Evolutionary conservation across 2,329 filamentous ascomycete species (phyloP).

Genomic region (Lasiodiplodia hormozganensis): DNA sequence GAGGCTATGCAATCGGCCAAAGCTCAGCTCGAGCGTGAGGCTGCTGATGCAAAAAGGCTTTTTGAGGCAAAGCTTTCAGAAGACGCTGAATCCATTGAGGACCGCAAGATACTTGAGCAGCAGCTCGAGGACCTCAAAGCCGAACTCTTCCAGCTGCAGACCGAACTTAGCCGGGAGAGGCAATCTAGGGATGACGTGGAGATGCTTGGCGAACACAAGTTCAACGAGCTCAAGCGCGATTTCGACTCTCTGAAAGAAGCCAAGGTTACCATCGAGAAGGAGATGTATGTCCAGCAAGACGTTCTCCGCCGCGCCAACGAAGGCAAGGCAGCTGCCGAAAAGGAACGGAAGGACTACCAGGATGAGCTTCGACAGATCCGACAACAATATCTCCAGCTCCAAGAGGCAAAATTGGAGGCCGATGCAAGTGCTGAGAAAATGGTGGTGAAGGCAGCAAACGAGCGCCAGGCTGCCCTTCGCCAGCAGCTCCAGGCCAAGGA

Average conservation of each 20-base stretch:
- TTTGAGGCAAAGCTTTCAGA: slow-evolving; percentile 89
- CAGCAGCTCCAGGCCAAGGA: slow-evolving; percentile 83
- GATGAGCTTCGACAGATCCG: slow-evolving; percentile 82
- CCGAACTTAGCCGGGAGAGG: slow-evolving; percentile 86
- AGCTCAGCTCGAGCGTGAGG: slow-evolving; percentile 83
- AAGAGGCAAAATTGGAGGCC: slow-evolving; percentile 83
- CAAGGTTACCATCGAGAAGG: slow-evolving; percentile 97
- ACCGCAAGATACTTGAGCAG: slow-evolving; percentile 80
- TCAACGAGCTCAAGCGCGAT: slow-evolving; percentile 80
- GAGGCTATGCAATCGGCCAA: slow-evolving; percentile 87
- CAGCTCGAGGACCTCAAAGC: slow-evolving; percentile 88
- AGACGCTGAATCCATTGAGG: slow-evolving; percentile 81
- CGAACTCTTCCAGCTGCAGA: slow-evolving; percentile 83
- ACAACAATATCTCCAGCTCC: slow-evolving; percentile 81
- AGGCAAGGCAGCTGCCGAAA: slow-evolving; percentile 78
- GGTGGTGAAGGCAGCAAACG: slow-evolving; percentile 77
- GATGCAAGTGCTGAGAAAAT: slow-evolving; percentile 81
- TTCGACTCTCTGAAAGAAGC: slow-evolving; percentile 87
- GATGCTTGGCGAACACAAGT: slow-evolving; percentile 88
- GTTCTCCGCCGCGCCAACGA: slow-evolving; percentile 85
- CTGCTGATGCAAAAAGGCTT: slow-evolving; percentile 82
- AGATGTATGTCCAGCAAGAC: slow-evolving; percentile 95
- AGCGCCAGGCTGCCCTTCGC: slow-evolving; percentile 78
- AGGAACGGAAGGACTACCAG: slow-evolving; percentile 88
- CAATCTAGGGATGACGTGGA: slow-evolving; percentile 95